These are phyloP conservation scores for Euphorbia lathyris DNA, from an alignment of 345 rosid genomes.

Conservation along the genomic window DNA sequence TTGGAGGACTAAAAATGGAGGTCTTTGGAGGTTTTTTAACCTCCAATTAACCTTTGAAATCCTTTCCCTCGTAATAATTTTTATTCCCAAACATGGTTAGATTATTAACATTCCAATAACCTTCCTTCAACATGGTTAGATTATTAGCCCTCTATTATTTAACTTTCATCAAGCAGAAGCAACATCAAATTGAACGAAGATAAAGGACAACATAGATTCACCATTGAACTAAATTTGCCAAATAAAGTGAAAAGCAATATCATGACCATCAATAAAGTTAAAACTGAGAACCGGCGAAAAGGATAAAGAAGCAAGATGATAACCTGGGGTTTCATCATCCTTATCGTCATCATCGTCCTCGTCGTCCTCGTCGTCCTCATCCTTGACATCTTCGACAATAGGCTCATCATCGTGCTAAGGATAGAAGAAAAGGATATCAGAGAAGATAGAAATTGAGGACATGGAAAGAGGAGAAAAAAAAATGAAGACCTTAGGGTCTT, in stretches of 20 bases:
- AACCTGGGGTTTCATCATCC: conserved; percentile 60
- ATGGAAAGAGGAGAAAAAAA: not conserved
- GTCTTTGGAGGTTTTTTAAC: too few species aligned
- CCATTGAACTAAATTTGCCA: not conserved
- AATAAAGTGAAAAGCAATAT: too few species aligned
- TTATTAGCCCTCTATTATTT: too few species aligned
- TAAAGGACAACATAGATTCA: conserved; percentile 2
- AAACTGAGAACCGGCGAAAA: not conserved
- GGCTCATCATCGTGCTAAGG: conserved; percentile 45
- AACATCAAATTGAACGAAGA: not conserved
- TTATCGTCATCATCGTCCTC: conserved; percentile 70
- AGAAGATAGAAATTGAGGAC: not conserved
- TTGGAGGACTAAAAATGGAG: too few species aligned
- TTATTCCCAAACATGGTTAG: too few species aligned
- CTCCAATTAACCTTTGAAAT: too few species aligned
- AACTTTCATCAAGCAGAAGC: too few species aligned
- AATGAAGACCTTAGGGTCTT: conserved; percentile 34
- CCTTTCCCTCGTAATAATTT: too few species aligned
- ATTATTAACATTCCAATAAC: too few species aligned
- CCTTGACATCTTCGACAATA: conserved; percentile 71
- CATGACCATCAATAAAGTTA: not conserved
- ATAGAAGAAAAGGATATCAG: not conserved
- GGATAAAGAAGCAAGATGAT: not conserved
- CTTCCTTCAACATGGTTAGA: too few species aligned
- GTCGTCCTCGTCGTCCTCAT: conserved; percentile 54